These are phyloP conservation scores for Tolypocladium capitatum DNA, from an alignment of 2,329 filamentous ascomycete species.

Conservation along the genomic window DNA sequence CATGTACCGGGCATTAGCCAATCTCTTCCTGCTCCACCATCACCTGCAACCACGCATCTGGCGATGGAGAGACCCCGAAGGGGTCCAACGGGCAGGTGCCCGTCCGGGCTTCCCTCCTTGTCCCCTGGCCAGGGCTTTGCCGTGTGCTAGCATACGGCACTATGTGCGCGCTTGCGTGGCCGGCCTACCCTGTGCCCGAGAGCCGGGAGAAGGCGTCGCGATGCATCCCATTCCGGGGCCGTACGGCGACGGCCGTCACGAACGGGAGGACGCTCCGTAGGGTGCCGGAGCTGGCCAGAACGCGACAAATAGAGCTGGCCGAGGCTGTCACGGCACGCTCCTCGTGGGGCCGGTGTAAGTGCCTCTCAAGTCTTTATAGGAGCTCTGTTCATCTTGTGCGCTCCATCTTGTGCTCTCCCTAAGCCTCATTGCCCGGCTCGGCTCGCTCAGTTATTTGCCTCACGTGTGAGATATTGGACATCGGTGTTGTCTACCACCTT, in stretches of 20 bases:
- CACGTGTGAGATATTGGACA: neutral
- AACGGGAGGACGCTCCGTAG: neutral
- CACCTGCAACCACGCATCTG: too few relatives aligned
- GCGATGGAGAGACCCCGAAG: neutral
- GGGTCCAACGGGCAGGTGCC: neutral
- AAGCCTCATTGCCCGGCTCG: neutral
- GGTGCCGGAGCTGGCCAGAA: constrained; percentile 1
- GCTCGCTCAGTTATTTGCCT: neutral
- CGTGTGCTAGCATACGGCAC: too few relatives aligned
- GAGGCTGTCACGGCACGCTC: neutral
- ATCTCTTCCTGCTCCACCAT: neutral
- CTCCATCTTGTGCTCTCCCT: too few relatives aligned
- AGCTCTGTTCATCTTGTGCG: neutral
- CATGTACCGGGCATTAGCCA: neutral
- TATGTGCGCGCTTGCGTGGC: neutral
- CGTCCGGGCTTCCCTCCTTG: neutral
- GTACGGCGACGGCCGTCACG: constrained; percentile 1
- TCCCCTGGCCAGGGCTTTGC: too few relatives aligned
- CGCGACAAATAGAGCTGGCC: neutral
- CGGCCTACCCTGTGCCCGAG: neutral
- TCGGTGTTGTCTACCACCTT: neutral
- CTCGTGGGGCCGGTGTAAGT: neutral
- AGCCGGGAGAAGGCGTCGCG: neutral
- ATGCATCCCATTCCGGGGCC: constrained; percentile 2
- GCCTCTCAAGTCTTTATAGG: neutral